Evolutionary conservation across 345 rosid species (phyloP).

Genomic region (Eucalyptus tenuipes): DNA sequence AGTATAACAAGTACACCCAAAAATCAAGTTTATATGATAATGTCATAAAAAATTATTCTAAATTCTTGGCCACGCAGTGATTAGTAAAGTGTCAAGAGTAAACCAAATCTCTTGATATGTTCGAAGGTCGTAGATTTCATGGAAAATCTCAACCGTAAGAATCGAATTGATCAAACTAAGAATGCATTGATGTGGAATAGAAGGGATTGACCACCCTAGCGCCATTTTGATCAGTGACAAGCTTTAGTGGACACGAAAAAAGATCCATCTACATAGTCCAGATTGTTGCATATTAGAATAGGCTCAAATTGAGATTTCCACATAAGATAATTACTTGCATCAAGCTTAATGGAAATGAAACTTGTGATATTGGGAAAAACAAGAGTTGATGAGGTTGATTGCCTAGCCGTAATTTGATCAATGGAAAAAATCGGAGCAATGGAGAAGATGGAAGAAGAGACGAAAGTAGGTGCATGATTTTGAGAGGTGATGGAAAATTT

Average conservation of each 20-base stretch:
- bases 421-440: fast-evolving
- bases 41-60: too few relatives aligned
- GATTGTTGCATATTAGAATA: not conserved
- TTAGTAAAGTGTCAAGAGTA: too few relatives aligned
- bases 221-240: not conserved
- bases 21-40: too few relatives aligned
- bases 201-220: not conserved
- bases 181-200: not conserved
- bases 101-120: not conserved
- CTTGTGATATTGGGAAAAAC: not conserved
- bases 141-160: too few relatives aligned
- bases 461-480: fast-evolving
- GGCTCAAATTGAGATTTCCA: not conserved
- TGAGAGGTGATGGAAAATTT: not conserved
- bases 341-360: too few relatives aligned
- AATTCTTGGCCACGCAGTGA: fast-evolving
- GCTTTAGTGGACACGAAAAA: fast-evolving
- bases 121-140: not conserved
- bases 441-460: not conserved
- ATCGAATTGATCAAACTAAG: not conserved
- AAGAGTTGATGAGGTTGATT: not conserved
- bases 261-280: not conserved
- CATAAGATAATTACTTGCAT: not conserved
- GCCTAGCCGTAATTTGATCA: not conserved
- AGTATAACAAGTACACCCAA: not conserved